A percentile compares a stretch with the other conserved stretches of the same genome.
These are phyloP conservation scores for Neovahlkampfia damariscottae DNA, from an alignment of 78 protist species.

Conservation along the genomic window DNA sequence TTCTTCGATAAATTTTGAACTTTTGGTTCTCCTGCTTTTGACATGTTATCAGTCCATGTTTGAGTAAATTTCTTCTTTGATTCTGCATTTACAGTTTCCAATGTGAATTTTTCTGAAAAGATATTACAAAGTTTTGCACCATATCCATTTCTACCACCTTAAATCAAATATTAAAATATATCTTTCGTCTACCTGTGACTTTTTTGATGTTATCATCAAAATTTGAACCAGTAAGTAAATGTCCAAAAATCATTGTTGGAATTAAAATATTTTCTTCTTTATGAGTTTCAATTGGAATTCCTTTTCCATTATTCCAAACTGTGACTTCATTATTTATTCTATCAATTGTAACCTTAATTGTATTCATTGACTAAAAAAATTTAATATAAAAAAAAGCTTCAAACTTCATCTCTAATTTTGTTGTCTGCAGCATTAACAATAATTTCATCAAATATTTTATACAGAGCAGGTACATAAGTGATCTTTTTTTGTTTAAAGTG, in stretches of 20 bases:
- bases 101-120: conserved; percentile 53
- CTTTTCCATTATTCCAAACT: conserved; percentile 86
- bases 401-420: conserved; percentile 81
- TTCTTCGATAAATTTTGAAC: background rate
- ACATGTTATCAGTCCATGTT: conserved; percentile 57
- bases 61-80: conserved; percentile 41
- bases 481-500: conserved; percentile 34
- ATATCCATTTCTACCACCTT: conserved; percentile 93
- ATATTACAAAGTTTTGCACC: conserved; percentile 99
- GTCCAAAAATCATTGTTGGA: conserved; percentile 94
- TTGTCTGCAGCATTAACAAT: conserved; percentile 99
- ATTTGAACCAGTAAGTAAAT: conserved; percentile 76
- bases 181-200: conserved; percentile 36
- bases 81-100: conserved; percentile 43
- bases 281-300: conserved; percentile 93
- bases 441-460: conserved; percentile 97
- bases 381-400: too few species aligned
- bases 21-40: conserved; percentile 2
- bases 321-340: conserved; percentile 17
- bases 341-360: conserved; percentile 59
- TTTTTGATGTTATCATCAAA: conserved; percentile 55
- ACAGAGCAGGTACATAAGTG: conserved; percentile 85
- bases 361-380: conserved; percentile 33
- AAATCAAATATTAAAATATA: conserved; percentile 25
- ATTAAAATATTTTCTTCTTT: conserved; percentile 65